phyloP scores from a whole-genome alignment of 768 basidiomycete genomes.

The Leccinum longicurvipes region DNA sequence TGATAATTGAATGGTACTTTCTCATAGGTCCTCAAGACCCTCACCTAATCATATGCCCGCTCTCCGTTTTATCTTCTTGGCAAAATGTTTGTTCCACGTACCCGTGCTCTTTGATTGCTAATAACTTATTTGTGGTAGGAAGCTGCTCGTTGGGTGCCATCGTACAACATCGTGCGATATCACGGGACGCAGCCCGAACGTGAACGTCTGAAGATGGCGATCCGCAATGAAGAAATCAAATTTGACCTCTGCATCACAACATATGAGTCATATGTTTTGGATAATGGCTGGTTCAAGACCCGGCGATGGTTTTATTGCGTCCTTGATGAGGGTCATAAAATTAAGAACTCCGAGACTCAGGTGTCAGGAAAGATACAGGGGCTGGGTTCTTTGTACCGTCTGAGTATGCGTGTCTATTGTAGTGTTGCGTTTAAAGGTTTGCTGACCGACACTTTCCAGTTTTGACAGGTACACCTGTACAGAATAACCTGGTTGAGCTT shows the following conservation, averaged over 20 bases:
- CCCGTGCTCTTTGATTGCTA: not conserved
- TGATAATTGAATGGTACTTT: not conserved
- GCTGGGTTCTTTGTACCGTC: slow-evolving; percentile 52
- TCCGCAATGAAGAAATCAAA: slow-evolving; percentile 34
- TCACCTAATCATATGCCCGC: slow-evolving; percentile 70
- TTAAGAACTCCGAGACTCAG: slow-evolving; percentile 64
- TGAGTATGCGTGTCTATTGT: slow-evolving; percentile 38
- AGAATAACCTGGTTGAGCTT: slow-evolving; percentile 60
- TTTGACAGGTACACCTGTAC: slow-evolving; percentile 71
- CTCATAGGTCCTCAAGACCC: slow-evolving; percentile 45
- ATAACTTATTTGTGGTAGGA: slow-evolving; percentile 35
- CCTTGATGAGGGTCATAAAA: slow-evolving; percentile 66
- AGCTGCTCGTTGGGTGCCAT: slow-evolving; percentile 52
- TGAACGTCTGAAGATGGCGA: slow-evolving; percentile 45
- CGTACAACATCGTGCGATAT: slow-evolving; percentile 53
- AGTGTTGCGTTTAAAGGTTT: not conserved
- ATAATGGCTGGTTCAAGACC: slow-evolving; percentile 59
- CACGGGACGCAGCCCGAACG: slow-evolving; percentile 58
- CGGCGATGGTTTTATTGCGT: slow-evolving; percentile 57
- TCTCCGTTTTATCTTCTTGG: slow-evolving; percentile 65
- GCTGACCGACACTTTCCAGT: slow-evolving; percentile 34
- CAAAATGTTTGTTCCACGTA: slow-evolving; percentile 35
- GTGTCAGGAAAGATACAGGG: slow-evolving; percentile 52
- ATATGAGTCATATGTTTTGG: slow-evolving; percentile 60
- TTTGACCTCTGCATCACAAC: slow-evolving; percentile 62